Conservation (phyloP, 164 flowering plant species). For the Annona squamosa region DNA sequence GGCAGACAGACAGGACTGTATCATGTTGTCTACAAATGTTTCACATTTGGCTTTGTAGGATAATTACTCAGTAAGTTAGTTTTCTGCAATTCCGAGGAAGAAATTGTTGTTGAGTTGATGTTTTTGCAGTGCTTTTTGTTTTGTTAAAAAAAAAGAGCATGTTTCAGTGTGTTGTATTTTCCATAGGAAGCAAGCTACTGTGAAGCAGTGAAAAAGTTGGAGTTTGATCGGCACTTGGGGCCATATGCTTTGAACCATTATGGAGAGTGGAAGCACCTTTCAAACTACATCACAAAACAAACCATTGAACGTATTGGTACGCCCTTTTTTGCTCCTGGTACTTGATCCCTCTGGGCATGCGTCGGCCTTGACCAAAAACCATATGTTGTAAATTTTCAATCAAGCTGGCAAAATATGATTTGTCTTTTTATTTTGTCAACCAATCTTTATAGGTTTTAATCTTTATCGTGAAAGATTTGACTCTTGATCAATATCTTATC, state of each 20-base stretch:
- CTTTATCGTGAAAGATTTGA: too few species aligned
- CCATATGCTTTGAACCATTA: constrained; percentile 57
- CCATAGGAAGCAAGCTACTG: constrained; percentile 64
- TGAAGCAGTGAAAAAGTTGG: constrained; percentile 58
- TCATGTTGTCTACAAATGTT: neutral
- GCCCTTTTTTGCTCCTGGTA: constrained; percentile 5
- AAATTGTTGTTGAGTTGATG: neutral
- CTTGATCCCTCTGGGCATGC: neutral
- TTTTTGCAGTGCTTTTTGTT: neutral
- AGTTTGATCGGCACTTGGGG: constrained; percentile 82
- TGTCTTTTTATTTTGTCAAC: too few species aligned
- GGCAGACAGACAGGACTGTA: neutral
- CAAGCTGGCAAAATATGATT: neutral
- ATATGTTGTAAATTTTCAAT: neutral
- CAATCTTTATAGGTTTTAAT: too few species aligned
- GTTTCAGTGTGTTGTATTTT: neutral
- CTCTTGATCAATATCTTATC: too few species aligned
- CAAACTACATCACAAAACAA: constrained; percentile 53
- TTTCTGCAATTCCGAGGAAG: neutral
- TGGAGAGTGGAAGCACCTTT: constrained; percentile 70
- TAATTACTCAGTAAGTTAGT: neutral
- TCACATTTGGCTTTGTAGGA: neutral
- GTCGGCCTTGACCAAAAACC: neutral
- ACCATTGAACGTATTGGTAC: constrained; percentile 65
- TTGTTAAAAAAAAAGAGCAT: neutral